Evolutionary conservation across 192 early-diverging fungal genomes (phyloP).

Genomic region (Mortierella hygrophila): DNA sequence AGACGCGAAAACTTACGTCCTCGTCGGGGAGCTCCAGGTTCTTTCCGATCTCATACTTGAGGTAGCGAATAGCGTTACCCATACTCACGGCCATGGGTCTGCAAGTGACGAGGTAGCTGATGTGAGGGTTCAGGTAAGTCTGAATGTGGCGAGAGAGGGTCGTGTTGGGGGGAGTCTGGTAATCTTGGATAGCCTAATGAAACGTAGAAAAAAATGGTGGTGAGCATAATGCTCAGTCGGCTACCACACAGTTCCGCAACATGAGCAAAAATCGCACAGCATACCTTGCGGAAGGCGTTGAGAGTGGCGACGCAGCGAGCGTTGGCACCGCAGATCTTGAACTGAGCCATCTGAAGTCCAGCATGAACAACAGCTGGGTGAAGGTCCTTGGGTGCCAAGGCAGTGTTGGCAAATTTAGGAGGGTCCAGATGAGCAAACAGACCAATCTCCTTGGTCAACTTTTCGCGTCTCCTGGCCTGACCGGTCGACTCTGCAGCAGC

Average conservation of each 20-base stretch:
- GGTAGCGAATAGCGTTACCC: conserved; percentile 90
- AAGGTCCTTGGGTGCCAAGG: conserved; percentile 66
- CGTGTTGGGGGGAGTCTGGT: conserved; percentile 84
- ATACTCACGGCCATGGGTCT: conserved; percentile 94
- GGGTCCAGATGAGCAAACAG: conserved; percentile 83
- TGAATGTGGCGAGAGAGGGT: conserved; percentile 86
- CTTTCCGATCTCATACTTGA: conserved; percentile 91
- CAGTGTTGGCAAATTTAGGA: conserved; percentile 65
- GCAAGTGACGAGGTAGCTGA: conserved; percentile 87
- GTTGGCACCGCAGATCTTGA: conserved; percentile 92
- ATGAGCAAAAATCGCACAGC: background rate
- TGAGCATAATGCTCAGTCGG: background rate
- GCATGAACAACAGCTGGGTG: conserved; percentile 89
- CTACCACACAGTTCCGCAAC: no score
- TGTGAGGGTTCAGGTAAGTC: conserved; percentile 88
- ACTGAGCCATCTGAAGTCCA: conserved; percentile 90
- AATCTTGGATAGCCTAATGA: conserved; percentile 89
- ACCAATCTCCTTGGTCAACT: conserved; percentile 65
- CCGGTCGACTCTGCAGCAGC: conserved; percentile 49
- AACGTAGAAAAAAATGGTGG: background rate
- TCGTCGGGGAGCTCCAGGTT: conserved; percentile 86
- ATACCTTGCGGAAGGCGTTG: conserved; percentile 83
- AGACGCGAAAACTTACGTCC: conserved; percentile 69
- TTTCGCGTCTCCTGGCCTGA: conserved; percentile 53
- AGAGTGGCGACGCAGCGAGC: conserved; percentile 93